Base-by-base conservation (phyloP, 495 filamentous ascomycete species). In the Tuber aestivum region DNA sequence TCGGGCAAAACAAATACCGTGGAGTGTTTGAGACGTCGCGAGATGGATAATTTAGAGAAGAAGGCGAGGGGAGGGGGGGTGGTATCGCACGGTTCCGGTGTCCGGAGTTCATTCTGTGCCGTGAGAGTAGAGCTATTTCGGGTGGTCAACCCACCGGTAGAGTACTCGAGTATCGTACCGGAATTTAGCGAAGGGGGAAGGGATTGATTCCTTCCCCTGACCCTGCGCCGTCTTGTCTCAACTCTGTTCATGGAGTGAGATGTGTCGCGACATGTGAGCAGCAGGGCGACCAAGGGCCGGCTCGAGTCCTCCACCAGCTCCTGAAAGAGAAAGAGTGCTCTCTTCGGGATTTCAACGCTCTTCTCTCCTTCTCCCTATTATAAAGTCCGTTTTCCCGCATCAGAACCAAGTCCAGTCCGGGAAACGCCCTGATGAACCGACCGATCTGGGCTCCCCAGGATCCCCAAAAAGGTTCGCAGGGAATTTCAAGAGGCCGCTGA, bases 21-120 rank as follows among this genome's bases (percentile, higher is more conserved):
- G n/a, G 35, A 68, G 70, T 79, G 69, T 77, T 74, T 77, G 72
- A 79, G 75, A 78, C 68, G 61, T 72, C 77, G 72, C 71, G 45
- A 77, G 48, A 72, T 79, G 70, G 75, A 42, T 78, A 76, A 70
- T 71, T 70, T 45, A 65, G 74, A 69, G 40, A 70, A 41, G 23
- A 48, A 38, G 37, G 61, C 61, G 61, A 27, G 65, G 72, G 41
- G 68, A 65, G 40, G 73, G 44, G 73, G 65, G 73, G 32, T 48
- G 45, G 41, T 20, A 41, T 44, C 65, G 45, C 48, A 76, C 56
- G 6, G 56, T 37, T 72, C 38, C 56, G 70, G 61, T 68, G 72
- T 78, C 71, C 32, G 9, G 56, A 65, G 27, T 35, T 32, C 56
- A 65, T 65, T 65, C 27, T 65, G 27, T 65, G 12, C 71, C 75